Conservation (phyloP, 257 asterid species). For the Galeopsis tetrahit region DNA sequence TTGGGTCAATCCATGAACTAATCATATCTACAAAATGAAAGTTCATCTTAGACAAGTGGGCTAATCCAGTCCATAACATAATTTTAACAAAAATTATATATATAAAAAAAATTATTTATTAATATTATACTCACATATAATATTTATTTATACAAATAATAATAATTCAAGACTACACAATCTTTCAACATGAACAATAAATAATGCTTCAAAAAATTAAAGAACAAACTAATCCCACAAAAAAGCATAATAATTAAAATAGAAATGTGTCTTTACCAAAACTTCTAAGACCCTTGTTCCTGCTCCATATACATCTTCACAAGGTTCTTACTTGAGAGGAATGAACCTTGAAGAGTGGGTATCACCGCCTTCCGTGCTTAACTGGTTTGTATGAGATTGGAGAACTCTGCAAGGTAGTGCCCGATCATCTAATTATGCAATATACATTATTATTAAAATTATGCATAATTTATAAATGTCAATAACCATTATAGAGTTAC, state of each 20-base stretch:
- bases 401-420: conserved; percentile 85
- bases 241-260: not conserved
- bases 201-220: too few relatives aligned
- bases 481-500: too few relatives aligned
- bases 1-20: too few relatives aligned
- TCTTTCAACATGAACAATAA: not conserved
- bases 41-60: too few relatives aligned
- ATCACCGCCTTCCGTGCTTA: conserved; percentile 94
- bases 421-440: conserved; percentile 94
- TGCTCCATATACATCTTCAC: not conserved
- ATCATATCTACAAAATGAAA: too few relatives aligned
- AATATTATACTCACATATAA: too few relatives aligned
- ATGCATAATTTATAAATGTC: too few relatives aligned
- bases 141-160: too few relatives aligned
- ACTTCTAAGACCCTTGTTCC: conserved; percentile 3
- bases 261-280: not conserved
- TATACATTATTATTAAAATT: too few relatives aligned
- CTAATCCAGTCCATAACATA: too few relatives aligned
- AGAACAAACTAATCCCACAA: not conserved
- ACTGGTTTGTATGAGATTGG: conserved; percentile 85
- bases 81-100: too few relatives aligned
- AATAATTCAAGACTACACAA: not conserved
- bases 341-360: conserved; percentile 90
- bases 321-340: conserved; percentile 60
- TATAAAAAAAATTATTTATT: too few relatives aligned